Conservation (phyloP, 164 flowering plant genomes). For the Santalum album region DNA sequence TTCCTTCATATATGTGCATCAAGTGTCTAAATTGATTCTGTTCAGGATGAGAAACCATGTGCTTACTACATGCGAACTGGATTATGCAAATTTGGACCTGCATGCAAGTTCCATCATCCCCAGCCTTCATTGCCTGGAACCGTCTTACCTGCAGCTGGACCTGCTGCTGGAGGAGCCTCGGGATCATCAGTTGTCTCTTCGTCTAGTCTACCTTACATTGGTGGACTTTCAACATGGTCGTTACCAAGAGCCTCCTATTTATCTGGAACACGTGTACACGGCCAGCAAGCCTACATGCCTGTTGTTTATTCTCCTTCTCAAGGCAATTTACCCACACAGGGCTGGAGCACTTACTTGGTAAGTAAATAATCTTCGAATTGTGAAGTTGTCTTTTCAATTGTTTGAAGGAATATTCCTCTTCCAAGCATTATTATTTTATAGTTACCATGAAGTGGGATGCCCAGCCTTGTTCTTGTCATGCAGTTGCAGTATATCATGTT, state of each 20-base stretch:
- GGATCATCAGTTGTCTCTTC: conserved; percentile 29
- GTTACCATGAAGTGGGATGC: too few species aligned
- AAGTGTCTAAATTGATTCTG: not conserved
- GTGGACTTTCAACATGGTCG: conserved; percentile 46
- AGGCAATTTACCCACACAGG: conserved; percentile 38
- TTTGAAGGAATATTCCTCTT: too few species aligned
- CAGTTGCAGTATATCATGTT: too few species aligned
- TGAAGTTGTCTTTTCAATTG: not conserved
- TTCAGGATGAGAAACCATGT: conserved; percentile 50
- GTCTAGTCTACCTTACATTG: conserved; percentile 35
- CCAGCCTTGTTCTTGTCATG: too few species aligned
- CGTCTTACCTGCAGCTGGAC: conserved; percentile 23
- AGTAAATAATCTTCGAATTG: conserved; percentile 16
- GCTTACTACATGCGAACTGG: conserved; percentile 25
- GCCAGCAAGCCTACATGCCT: conserved; percentile 41
- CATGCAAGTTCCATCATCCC: conserved; percentile 85
- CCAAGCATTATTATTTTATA: too few species aligned
- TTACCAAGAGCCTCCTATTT: conserved; percentile 36
- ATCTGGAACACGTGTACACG: conserved; percentile 36
- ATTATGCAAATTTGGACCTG: conserved; percentile 61
- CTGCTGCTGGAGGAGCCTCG: conserved; percentile 30
- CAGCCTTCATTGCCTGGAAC: conserved; percentile 43
- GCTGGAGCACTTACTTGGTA: conserved; percentile 63
- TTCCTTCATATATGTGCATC: not conserved
- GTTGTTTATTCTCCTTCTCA: conserved; percentile 50